Conservation (phyloP, 75 land plant species). For the Azolla pinnata region DNA sequence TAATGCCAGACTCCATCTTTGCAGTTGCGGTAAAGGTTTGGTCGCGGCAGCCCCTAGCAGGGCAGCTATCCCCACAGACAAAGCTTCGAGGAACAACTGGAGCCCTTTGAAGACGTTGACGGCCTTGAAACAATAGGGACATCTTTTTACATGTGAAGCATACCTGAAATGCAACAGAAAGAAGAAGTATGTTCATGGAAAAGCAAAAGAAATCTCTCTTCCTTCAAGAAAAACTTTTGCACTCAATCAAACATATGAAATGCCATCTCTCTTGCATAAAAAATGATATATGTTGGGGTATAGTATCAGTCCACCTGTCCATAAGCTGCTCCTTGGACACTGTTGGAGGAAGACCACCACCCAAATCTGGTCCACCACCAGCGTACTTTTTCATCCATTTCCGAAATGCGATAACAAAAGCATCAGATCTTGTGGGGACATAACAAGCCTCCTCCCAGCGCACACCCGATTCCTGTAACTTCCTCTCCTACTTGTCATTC, state of each 20-base stretch:
- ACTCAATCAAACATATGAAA: no score
- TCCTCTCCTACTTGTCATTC: no score
- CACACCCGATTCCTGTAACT: no score
- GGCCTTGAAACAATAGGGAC: constrained; percentile 55
- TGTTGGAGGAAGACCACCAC: constrained; percentile 46
- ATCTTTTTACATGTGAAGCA: constrained; percentile 58
- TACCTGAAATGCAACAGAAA: constrained; percentile 59
- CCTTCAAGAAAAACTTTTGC: neutral
- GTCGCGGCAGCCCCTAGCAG: constrained; percentile 49
- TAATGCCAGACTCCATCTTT: constrained; percentile 17
- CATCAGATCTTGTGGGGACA: constrained; percentile 71
- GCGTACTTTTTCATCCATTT: constrained; percentile 69
- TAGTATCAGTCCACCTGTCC: constrained; percentile 55
- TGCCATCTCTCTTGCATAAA: no score
- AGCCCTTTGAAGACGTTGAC: constrained; percentile 36
- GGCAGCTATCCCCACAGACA: constrained; percentile 46
- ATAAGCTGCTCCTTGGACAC: constrained; percentile 71
- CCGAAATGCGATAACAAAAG: constrained; percentile 62
- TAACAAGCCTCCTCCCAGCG: constrained; percentile 55
- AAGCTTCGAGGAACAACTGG: constrained; percentile 41
- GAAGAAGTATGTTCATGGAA: neutral
- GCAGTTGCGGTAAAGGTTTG: constrained; percentile 11
- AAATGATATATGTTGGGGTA: neutral
- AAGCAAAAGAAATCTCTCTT: neutral
- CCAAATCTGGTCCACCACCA: constrained; percentile 52